These are phyloP conservation scores for Pichia heedii DNA, from an alignment of 805 yeast genomes.

Conservation along the genomic window DNA sequence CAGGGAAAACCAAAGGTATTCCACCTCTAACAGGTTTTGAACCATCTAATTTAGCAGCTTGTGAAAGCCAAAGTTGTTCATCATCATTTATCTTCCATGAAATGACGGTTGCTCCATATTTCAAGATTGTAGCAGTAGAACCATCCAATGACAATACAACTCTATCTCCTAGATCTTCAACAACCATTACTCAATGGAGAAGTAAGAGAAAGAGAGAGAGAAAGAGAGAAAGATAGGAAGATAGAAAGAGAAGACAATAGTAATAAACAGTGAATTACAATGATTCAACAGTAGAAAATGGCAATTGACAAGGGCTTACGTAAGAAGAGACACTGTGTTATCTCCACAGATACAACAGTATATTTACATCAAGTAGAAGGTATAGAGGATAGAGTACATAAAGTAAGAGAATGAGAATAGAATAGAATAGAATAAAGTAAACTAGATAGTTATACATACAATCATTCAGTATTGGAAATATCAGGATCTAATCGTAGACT, in stretches of 20 bases:
- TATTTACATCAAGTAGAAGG: too few relatives aligned
- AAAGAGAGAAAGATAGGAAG: too few relatives aligned
- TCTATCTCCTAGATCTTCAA: conserved; percentile 55
- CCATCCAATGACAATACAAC: conserved; percentile 48
- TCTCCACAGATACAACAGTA: too few relatives aligned
- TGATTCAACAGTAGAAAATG: too few relatives aligned
- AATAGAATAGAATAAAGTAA: too few relatives aligned
- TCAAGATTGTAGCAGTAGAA: conserved; percentile 60
- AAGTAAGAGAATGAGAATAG: too few relatives aligned
- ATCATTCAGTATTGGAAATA: not conserved
- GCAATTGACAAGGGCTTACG: too few relatives aligned
- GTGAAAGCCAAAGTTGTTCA: conserved; percentile 79
- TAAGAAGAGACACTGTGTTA: too few relatives aligned
- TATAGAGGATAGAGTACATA: too few relatives aligned
- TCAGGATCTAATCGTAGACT: not conserved
- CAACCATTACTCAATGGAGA: conserved; percentile 40
- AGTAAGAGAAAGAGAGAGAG: not conserved
- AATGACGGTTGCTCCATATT: conserved; percentile 80
- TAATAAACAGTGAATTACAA: too few relatives aligned
- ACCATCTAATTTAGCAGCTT: conserved; percentile 81
- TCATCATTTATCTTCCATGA: conserved; percentile 69
- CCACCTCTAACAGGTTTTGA: conserved; percentile 95
- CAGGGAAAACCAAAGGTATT: conserved; percentile 92
- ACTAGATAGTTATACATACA: too few relatives aligned
- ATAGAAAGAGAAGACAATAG: too few relatives aligned